Evolutionary conservation across 2,329 filamentous ascomycete species (phyloP), one percentile per base, ranked within the genome.

Genomic region (Colletotrichum australisinense): DNA sequence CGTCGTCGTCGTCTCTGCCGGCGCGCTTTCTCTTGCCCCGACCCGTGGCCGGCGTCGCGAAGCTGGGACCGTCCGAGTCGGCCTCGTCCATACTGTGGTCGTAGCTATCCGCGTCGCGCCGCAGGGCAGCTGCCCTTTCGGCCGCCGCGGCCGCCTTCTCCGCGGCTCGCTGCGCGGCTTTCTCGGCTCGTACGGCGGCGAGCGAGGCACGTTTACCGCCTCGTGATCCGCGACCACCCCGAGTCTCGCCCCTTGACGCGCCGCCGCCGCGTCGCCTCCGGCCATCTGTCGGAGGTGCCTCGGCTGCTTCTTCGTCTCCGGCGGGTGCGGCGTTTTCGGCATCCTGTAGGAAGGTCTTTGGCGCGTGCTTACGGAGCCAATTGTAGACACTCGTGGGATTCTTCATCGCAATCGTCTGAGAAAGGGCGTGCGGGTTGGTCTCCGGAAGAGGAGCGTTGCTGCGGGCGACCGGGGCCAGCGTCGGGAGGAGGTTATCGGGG

Each of bases 331-430:
- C 80, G 35, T 83, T 83, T 78, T 93, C 91, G 69, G 91, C 90
- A 78, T 95, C 94, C 81, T 97, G 93, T 24, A 97, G 85, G 84
- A 97, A 95, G 62, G 95, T 92, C 81, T 96, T 92, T 3, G 95
- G 94, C 72, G 94, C 92, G 82, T 98, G 89, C 80, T 94, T 92
- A 75, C 94, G 90, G 14, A 99, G 89, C 97, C 97, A 99, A 82
- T 97, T 98, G 85, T 97, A 97, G 3, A 98, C 95, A 72, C 94
- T 97, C 55, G 95, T 94, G 0, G 95, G 95, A 81, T 98, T 98
- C 77, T 87, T 85, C 55, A 86, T 81, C 57, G 84, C 69, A 79
- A 77, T 74, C 80, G 26, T 75, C 24, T 75, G 81, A 76, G 78
- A 83, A 77, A 83, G 85, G 78, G 82, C 78, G 77, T 80, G 83